Base-by-base conservation (phyloP, 2,329 filamentous ascomycete species). In the Cercospora sp. region DNA sequence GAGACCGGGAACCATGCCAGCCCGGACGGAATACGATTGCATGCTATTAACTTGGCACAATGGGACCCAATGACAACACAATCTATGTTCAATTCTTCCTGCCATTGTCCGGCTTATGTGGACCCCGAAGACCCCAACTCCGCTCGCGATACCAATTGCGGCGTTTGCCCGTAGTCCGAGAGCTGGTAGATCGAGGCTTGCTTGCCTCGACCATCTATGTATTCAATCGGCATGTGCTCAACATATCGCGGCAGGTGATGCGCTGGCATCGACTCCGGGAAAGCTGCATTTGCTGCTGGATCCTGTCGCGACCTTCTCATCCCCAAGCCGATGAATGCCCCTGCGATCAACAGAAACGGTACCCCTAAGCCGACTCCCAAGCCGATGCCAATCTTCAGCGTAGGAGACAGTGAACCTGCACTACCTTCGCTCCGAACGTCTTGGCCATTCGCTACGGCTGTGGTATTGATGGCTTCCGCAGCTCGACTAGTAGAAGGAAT, bases 311-410 rank as follows among this genome's bases (percentile, higher is more conserved):
- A 43, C 21, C 5, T 61, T n/a, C 40, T 37, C 59, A 61, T 37
- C 24, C 59, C 45, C 16, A 61, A 43, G 21, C 59, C 59, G 12
- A 61, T 45, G 7, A 61, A 43, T 26, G 12, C 59, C 5, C 59
- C 59, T 28, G 30, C 5, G 13, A 28, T 24, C 32, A 61, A 28
- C 21, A 61, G 7, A 9, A 61, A 40, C 0, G 58, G 58, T 24
- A 49, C 60, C 2, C 60, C 60, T 13, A 63, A 43, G 12, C 40
- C 60, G 2, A 63, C 28, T 8, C 60, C 60, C 8, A 63, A 5
- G n/a, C 60, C 60, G 34, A 63, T 30, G 40, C 60, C 60, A 49
- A 51, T 63, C 40, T 34, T 63, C 18, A 63, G 26, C 24, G 40
- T 49, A 10, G 45, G 60, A 10, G 60, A 43, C 58, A 26, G 13